phyloP scores from a whole-genome alignment of 768 basidiomycete genomes.

The Termitomyces sp. region DNA sequence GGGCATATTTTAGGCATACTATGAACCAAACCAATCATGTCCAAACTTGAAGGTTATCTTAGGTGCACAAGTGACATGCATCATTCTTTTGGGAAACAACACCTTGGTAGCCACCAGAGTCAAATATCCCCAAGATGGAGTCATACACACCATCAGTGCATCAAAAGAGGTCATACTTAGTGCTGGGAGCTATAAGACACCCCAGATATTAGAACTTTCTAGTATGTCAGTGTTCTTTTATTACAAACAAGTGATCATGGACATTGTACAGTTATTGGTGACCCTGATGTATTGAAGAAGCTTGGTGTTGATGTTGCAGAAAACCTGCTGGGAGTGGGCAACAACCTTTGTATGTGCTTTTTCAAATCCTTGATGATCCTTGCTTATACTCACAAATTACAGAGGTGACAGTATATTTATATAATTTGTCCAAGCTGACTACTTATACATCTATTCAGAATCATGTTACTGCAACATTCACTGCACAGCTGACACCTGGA shows the following conservation, averaged over 20 bases:
- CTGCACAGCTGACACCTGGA: neutral
- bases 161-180: conserved; percentile 9
- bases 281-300: neutral
- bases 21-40: conserved; percentile 7
- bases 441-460: neutral
- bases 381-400: neutral
- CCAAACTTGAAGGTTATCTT: conserved; percentile 10
- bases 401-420: neutral
- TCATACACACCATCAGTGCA: neutral
- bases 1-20: conserved; percentile 10
- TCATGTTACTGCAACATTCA: neutral
- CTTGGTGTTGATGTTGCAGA: conserved; percentile 3
- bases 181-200: conserved; percentile 10
- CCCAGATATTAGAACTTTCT: neutral
- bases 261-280: conserved; percentile 6
- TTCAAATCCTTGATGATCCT: neutral
- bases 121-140: conserved; percentile 5
- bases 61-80: conserved; percentile 2
- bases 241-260: neutral
- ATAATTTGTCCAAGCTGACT: neutral
- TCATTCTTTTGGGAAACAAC: neutral
- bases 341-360: conserved; percentile 9
- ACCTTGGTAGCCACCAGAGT: neutral
- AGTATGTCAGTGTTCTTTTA: too few species aligned
- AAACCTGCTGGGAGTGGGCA: conserved; percentile 10